Evolutionary conservation across 306 rosid genomes (phyloP).

Genomic region (Cicer bijugum): DNA sequence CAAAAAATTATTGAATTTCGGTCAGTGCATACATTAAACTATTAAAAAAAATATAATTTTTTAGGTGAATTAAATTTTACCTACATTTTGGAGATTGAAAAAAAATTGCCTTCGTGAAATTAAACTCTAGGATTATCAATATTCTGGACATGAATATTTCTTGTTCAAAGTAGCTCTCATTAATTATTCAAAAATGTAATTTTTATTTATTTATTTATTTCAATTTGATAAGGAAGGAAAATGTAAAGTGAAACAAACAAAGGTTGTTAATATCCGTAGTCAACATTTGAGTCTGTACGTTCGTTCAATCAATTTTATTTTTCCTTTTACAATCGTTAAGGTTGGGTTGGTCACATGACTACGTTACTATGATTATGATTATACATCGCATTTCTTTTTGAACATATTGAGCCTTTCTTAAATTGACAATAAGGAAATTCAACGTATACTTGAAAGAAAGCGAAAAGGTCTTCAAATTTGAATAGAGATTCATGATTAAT

Average conservation of each 20-base stretch:
- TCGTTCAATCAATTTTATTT: slow-evolving; percentile 27
- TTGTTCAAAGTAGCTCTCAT: slow-evolving; percentile 15
- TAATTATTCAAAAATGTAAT: background rate
- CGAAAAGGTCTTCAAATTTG: slow-evolving; percentile 19
- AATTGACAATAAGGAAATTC: slow-evolving; percentile 25
- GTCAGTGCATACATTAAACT: background rate
- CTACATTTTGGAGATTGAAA: slow-evolving; percentile 25
- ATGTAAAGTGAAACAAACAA: background rate
- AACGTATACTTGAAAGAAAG: slow-evolving; percentile 16
- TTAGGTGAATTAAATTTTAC: slow-evolving; percentile 29
- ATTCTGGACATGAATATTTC: slow-evolving; percentile 15
- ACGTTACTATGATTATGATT: slow-evolving; percentile 46
- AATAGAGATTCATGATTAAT: slow-evolving; percentile 40
- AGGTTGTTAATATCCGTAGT: slow-evolving; percentile 3
- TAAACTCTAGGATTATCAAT: slow-evolving; percentile 5
- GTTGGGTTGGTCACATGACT: slow-evolving; percentile 37
- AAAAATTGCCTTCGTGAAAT: background rate
- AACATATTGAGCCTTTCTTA: background rate
- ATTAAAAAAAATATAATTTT: slow-evolving; percentile 3
- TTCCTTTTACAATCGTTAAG: slow-evolving; percentile 44
- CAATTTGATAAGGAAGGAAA: too few relatives aligned
- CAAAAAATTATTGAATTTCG: too few relatives aligned
- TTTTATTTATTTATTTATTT: too few relatives aligned
- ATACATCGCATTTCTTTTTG: slow-evolving; percentile 29
- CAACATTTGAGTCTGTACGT: slow-evolving; percentile 10